Base-by-base conservation (phyloP, 306 rosid genomes). In the Mimosa bimucronata region DNA sequence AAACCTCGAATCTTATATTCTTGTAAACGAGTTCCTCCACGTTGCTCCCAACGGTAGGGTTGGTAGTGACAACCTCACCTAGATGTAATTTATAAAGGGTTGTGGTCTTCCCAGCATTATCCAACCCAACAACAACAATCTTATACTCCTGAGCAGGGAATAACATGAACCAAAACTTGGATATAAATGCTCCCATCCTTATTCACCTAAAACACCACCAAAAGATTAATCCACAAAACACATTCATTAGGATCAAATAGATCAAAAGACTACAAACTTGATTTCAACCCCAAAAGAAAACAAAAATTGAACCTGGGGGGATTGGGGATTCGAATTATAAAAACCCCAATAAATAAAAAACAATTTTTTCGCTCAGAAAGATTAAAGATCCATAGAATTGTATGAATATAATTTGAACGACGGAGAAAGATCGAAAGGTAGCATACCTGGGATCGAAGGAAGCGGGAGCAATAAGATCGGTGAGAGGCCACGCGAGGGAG, bases 11-110 rank as follows among this genome's bases (percentile, higher is more conserved):
- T 62, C 98, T 92, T 65, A 95, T 95, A 81, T 95, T 95, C 86
- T 95, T 95, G 77, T 95, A 95, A 44, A 95, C 98, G 18, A 95
- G 98, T 83, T 95, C 98, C 79, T 95, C 98, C 6, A 95, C 97
- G 82, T 95, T 95, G 88, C 98, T 95, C 28, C 98, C 98, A 30
- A 95, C 98, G 34, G 97, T 95, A 42, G 98, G 98, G 81, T 95
- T 93, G 6, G 98, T 95, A 18, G 98, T 95, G 76, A 95, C 98
- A 66, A 95, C 98, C 90, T 95, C 98, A 66, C 98, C 98, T 76
- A 95, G 83, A 88, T 95, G 98, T 75, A 95, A 89, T 83, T 95
- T 95, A 85, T 95, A 95, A 66, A 95, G 98, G 55, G 98, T 95
- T 1, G 98, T 95, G 23, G 98, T 95, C 85, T 95, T 95, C 44